A percentile compares a stretch with the other conserved stretches of the same genome.
These are phyloP conservation scores for Moniliophthora roreri DNA, from an alignment of 1,284 basidiomycete genomes.

Conservation along the genomic window DNA sequence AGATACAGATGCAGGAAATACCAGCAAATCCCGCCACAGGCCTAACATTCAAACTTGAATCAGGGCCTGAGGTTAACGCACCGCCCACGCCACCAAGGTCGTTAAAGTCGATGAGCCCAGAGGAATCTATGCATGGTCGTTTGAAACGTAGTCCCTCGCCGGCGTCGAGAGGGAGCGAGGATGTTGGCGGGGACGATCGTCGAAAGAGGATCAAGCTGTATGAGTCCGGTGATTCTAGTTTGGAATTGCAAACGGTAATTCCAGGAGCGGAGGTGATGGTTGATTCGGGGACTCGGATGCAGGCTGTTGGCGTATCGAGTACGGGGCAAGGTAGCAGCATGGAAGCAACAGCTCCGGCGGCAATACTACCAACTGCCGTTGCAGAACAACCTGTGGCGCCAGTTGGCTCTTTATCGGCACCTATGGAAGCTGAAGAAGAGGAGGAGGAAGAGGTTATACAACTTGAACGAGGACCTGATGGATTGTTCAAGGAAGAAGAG, in stretches of 20 bases:
- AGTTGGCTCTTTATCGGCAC: background rate
- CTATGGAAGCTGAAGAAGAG: background rate
- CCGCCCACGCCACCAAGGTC: conserved; percentile 16
- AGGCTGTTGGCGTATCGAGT: no score
- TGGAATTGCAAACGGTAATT: background rate
- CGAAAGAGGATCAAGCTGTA: background rate
- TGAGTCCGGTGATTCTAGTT: background rate
- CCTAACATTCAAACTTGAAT: background rate
- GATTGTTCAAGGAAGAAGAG: background rate
- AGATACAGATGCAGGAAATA: no score
- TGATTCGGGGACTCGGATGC: background rate
- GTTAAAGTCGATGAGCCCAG: conserved; percentile 14
- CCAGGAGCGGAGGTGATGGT: background rate
- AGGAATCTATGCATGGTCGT: background rate
- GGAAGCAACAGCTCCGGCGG: no score
- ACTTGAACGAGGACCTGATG: conserved; percentile 1
- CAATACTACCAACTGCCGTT: no score
- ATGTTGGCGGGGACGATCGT: background rate
- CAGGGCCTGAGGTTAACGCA: background rate
- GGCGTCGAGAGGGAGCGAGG: background rate
- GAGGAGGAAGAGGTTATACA: conserved; percentile 3
- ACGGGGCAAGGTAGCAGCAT: no score
- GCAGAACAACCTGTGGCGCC: no score
- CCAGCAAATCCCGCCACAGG: background rate
- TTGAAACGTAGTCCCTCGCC: background rate